These are phyloP conservation scores for Bertia moriformis DNA, from an alignment of 2,329 filamentous ascomycete genomes.

Conservation along the genomic window DNA sequence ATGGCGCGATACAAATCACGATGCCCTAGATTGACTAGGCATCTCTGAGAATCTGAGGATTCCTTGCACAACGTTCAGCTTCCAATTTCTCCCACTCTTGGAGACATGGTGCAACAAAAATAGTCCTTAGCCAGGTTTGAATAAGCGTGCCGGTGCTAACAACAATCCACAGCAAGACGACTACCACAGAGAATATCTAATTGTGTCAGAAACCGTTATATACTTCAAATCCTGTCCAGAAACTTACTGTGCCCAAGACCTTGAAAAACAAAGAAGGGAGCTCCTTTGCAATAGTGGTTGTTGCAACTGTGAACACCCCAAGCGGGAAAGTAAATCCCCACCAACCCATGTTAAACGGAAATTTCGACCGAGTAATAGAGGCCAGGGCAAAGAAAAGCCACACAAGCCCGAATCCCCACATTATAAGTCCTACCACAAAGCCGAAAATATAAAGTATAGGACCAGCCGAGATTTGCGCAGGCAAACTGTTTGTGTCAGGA, in stretches of 20 bases:
- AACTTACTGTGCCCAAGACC: slow-evolving; percentile 17
- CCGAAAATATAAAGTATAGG: slow-evolving; percentile 44
- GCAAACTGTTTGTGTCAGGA: slow-evolving; percentile 15
- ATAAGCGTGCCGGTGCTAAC: not conserved
- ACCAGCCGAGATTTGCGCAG: slow-evolving; percentile 22
- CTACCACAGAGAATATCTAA: not conserved
- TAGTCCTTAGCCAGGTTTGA: not conserved
- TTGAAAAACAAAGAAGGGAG: slow-evolving; percentile 27
- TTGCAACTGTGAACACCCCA: slow-evolving; percentile 21
- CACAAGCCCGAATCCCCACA: slow-evolving; percentile 28
- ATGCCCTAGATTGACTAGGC: too few species aligned
- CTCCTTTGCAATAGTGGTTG: slow-evolving; percentile 24
- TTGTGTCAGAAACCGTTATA: too few species aligned
- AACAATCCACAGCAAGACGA: not conserved
- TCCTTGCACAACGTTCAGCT: too few species aligned
- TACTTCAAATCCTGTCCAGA: not conserved
- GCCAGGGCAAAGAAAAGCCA: slow-evolving; percentile 27
- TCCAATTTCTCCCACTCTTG: too few species aligned
- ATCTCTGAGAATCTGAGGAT: too few species aligned
- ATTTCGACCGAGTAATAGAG: slow-evolving; percentile 13
- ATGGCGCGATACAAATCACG: too few species aligned
- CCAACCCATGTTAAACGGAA: slow-evolving; percentile 31
- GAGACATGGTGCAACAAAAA: not conserved
- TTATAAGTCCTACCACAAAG: slow-evolving; percentile 24
- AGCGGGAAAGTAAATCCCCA: slow-evolving; percentile 32